Percentiles rank a stretch among this genome's conserved stretches.
Evolutionary conservation across 768 basidiomycete species (phyloP).

Genomic region (Suillus lakei): DNA sequence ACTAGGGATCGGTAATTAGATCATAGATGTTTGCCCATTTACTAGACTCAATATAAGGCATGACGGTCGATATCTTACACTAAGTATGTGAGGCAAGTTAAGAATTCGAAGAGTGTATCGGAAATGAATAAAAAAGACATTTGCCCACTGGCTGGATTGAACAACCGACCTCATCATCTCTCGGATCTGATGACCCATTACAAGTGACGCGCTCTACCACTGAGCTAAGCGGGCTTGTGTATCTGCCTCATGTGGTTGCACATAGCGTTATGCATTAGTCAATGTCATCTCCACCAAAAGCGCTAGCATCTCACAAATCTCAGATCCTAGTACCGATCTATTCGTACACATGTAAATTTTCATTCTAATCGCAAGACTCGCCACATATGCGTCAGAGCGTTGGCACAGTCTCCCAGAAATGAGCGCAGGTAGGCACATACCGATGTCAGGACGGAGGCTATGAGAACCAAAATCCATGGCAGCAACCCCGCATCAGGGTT

Average conservation of each 20-base stretch:
- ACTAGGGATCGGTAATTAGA: background rate
- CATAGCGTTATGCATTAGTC: background rate
- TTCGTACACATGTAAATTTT: too few species aligned
- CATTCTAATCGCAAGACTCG: too few species aligned
- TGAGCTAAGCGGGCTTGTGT: conserved; percentile 44
- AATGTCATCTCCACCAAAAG: too few species aligned
- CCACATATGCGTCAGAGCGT: too few species aligned
- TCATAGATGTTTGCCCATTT: background rate
- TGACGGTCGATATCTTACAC: background rate
- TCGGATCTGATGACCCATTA: conserved; percentile 16
- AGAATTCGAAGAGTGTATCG: background rate
- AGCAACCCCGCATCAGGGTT: background rate
- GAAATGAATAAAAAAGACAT: background rate
- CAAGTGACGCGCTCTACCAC: conserved; percentile 52
- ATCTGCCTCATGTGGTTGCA: accelerated
- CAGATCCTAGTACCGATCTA: too few species aligned
- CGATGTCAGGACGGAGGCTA: too few species aligned
- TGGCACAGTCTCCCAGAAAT: too few species aligned
- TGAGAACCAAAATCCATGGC: too few species aligned
- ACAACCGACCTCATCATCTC: conserved; percentile 49
- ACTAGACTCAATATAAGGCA: background rate
- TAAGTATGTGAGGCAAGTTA: background rate
- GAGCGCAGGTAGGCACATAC: too few species aligned
- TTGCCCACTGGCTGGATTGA: conserved; percentile 50
- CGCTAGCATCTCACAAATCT: too few species aligned